A percentile compares a stretch with the other conserved stretches of the same genome.
Conservation (phyloP, 176 grass and related monocot genomes). For the Carex pumila region DNA sequence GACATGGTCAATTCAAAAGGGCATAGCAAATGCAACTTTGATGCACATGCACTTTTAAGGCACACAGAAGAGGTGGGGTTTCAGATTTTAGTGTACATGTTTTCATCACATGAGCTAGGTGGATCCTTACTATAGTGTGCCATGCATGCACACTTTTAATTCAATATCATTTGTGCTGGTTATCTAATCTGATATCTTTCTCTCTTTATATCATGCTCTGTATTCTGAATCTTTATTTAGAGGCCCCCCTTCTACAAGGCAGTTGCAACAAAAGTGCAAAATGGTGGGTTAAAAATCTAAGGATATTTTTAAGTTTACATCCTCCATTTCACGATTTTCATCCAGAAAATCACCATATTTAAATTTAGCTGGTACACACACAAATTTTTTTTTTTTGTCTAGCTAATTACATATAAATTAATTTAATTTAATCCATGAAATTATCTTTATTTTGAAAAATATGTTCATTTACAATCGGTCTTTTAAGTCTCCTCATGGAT, state of each 20-base stretch:
- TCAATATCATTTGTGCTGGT: not conserved
- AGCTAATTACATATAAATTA: no score
- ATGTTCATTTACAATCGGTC: no score
- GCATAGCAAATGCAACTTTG: not conserved
- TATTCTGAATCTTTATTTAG: not conserved
- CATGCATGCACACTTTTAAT: not conserved
- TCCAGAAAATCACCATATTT: no score
- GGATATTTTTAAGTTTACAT: not conserved
- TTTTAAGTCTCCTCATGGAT: no score
- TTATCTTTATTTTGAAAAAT: no score
- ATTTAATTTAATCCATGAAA: no score
- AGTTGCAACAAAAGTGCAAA: not conserved
- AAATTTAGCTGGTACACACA: no score
- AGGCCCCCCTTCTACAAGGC: not conserved
- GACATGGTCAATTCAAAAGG: not conserved
- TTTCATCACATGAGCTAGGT: not conserved
- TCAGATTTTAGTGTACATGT: not conserved
- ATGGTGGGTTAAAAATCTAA: not conserved
- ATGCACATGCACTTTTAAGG: constrained; percentile 3
- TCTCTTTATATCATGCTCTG: not conserved
- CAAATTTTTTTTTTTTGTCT: no score
- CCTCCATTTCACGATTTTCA: no score
- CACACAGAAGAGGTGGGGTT: not conserved
- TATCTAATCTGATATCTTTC: not conserved
- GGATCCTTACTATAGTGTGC: not conserved